Conservation (phyloP, 2,329 filamentous ascomycete genomes). For the Colletotrichum aenigma region DNA sequence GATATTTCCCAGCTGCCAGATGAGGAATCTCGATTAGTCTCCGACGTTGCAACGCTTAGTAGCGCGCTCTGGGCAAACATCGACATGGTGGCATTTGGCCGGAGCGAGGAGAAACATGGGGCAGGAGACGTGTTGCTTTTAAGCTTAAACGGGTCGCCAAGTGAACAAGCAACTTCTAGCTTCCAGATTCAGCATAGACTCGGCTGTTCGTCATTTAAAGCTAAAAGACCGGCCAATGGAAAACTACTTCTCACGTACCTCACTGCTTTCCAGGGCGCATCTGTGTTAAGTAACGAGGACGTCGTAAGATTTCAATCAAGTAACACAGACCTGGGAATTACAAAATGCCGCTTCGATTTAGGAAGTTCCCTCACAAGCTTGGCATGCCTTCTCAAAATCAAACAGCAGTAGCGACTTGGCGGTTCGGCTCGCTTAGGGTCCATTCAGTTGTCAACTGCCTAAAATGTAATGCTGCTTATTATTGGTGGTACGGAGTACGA, state of each 20-base stretch:
- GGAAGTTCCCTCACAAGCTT: background rate
- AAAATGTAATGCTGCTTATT: background rate
- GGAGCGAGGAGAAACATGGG: constrained; percentile 13
- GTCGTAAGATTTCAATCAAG: background rate
- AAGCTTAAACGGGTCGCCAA: constrained; percentile 17
- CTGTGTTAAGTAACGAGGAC: background rate
- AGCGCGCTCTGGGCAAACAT: background rate
- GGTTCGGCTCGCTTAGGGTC: background rate
- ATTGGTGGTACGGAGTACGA: background rate
- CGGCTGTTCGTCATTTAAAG: constrained; percentile 1
- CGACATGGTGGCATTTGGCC: background rate
- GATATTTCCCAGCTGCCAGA: background rate
- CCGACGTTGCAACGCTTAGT: background rate
- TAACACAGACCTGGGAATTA: background rate
- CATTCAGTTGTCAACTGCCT: background rate
- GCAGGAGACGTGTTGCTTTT: constrained; percentile 12
- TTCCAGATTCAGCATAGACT: constrained; percentile 7
- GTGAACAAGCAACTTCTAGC: background rate
- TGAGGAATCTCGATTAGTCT: background rate
- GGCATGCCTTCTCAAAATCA: background rate
- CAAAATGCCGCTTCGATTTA: background rate
- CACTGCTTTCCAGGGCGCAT: background rate
- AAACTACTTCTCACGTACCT: background rate
- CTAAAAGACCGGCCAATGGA: background rate
- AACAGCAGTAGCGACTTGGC: background rate